These are phyloP conservation scores for Backusella circina DNA, from an alignment of 192 early-diverging fungal genomes.

Conservation along the genomic window DNA sequence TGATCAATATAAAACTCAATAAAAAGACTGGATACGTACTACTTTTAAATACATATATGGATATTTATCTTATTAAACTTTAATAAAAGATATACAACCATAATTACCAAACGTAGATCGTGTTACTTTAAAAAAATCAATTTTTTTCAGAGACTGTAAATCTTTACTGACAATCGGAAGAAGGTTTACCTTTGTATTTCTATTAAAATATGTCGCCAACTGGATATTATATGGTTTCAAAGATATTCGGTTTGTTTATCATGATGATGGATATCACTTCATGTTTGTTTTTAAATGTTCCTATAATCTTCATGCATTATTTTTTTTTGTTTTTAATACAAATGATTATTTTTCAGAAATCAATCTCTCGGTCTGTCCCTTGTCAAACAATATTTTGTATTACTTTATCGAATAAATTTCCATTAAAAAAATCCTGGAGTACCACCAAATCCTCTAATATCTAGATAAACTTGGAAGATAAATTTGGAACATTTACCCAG, in stretches of 20 bases:
- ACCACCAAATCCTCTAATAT: not conserved
- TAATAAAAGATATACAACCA: not conserved
- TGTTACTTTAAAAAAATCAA: not conserved
- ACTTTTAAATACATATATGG: not conserved
- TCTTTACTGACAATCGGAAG: not conserved
- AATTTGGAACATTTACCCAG: not conserved
- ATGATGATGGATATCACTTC: not conserved
- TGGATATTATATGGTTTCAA: not conserved
- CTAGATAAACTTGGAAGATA: not conserved
- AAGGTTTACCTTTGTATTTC: not conserved
- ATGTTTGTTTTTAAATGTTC: not conserved
- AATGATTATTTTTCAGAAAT: not conserved
- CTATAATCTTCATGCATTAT: not conserved
- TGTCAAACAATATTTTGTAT: not conserved
- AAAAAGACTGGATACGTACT: not conserved
- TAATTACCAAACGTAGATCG: not conserved
- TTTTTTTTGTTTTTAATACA: not conserved
- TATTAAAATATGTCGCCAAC: not conserved
- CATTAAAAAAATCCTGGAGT: not conserved
- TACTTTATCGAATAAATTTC: not conserved
- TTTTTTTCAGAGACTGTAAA: not conserved
- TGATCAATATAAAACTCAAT: not conserved
- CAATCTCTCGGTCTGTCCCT: not conserved
- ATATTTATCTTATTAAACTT: not conserved
- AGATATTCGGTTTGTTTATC: not conserved